Evolutionary conservation across 257 asterid genomes (phyloP).

Genomic region (Solanum habrochaites): DNA sequence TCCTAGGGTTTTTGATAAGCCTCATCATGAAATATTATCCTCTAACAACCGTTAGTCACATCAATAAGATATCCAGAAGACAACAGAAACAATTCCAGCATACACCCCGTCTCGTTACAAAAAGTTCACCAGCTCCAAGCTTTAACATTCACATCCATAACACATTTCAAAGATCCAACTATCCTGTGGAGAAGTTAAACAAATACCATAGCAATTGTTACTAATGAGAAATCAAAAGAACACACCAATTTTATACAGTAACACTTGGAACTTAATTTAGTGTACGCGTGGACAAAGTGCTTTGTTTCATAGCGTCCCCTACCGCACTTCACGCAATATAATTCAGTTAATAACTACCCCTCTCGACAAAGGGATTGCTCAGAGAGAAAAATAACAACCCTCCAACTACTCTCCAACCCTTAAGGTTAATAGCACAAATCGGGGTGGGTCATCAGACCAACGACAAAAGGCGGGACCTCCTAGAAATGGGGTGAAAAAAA

Average conservation of each 20-base stretch:
- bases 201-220: neutral
- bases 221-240: neutral
- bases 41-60: neutral
- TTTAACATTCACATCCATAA: neutral
- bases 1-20: slow-evolving; percentile 7
- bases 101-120: neutral
- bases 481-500: neutral
- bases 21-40: neutral
- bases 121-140: neutral
- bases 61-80: neutral
- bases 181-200: neutral
- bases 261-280: neutral
- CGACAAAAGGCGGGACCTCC: neutral
- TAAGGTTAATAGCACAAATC: neutral
- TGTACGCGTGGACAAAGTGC: neutral
- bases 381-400: neutral
- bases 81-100: neutral
- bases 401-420: neutral
- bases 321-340: neutral
- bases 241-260: neutral
- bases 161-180: neutral
- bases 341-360: neutral
- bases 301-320: neutral
- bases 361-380: neutral
- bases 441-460: too few relatives aligned